phyloP scores from a whole-genome alignment of 164 flowering plant species.

The Malania oleifera region DNA sequence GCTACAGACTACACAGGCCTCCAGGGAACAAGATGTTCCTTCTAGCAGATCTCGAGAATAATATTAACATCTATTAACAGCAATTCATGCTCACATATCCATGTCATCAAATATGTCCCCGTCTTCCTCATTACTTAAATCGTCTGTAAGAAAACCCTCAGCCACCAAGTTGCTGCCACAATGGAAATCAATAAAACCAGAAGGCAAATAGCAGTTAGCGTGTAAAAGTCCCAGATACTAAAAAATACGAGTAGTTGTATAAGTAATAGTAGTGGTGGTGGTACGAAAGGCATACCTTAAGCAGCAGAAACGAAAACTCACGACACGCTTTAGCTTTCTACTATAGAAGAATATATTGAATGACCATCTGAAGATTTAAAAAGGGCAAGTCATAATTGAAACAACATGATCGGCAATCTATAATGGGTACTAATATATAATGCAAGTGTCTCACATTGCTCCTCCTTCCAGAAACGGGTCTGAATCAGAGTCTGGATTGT shows the following conservation, averaged over 20 bases:
- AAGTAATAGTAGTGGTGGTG: background rate
- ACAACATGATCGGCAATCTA: background rate
- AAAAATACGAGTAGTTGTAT: background rate
- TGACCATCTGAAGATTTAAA: constrained; percentile 70
- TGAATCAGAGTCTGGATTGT: constrained; percentile 69
- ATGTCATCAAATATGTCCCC: constrained; percentile 73
- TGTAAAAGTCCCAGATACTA: background rate
- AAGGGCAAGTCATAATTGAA: background rate
- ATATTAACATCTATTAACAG: background rate
- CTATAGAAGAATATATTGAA: constrained; percentile 91
- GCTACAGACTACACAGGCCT: too few relatives aligned
- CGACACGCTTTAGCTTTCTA: constrained; percentile 80
- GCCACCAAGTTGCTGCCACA: constrained; percentile 65
- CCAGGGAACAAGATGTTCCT: too few relatives aligned
- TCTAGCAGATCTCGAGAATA: too few relatives aligned
- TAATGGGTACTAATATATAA: background rate
- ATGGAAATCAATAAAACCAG: background rate
- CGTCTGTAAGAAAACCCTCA: constrained; percentile 50
- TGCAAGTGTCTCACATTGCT: constrained; percentile 55
- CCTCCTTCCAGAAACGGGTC: constrained; percentile 85
- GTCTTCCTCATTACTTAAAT: constrained; percentile 39
- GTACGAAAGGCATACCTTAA: constrained; percentile 49
- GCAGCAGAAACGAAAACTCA: constrained; percentile 79
- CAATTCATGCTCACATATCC: constrained; percentile 59
- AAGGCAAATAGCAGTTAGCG: background rate